Conservation (phyloP, 306 rosid genomes). For the Ammopiptanthus mongolicus region DNA sequence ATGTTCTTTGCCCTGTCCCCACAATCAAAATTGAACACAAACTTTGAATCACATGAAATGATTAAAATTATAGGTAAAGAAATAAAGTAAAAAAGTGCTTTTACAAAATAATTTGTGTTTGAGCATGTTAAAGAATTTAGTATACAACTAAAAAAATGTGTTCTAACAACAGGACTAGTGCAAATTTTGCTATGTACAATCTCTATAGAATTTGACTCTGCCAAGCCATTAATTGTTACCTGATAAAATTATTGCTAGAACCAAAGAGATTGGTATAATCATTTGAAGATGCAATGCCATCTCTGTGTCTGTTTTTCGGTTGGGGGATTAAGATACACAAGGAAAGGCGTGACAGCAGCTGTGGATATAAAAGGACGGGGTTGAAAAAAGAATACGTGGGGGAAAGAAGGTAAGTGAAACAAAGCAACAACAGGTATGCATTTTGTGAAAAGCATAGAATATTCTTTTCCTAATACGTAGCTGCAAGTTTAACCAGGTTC, state of each 20-base stretch:
- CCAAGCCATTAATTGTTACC: slow-evolving; percentile 30
- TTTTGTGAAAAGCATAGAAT: slow-evolving; percentile 6
- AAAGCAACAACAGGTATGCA: slow-evolving; percentile 32
- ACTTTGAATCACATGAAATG: not conserved
- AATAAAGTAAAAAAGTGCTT: not conserved
- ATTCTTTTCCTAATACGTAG: slow-evolving; percentile 60
- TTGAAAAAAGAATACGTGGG: slow-evolving; percentile 49
- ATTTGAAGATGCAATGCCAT: slow-evolving; percentile 41
- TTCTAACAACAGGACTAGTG: not conserved
- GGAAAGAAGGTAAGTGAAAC: slow-evolving; percentile 31
- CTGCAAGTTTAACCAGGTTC: slow-evolving; percentile 58
- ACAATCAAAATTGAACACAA: not conserved
- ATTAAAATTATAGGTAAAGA: not conserved
- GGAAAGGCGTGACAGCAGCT: not conserved
- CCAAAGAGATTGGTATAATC: slow-evolving; percentile 25
- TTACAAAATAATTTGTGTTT: not conserved
- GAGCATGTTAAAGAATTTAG: not conserved
- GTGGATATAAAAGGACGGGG: slow-evolving; percentile 29
- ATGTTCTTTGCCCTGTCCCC: slow-evolving; percentile 38
- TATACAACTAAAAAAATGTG: not conserved
- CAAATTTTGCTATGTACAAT: not conserved
- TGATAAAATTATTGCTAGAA: slow-evolving; percentile 42
- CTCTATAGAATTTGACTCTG: not conserved
- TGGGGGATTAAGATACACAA: not conserved
- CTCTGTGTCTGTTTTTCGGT: not conserved